A percentile compares a stretch with the other conserved stretches of the same genome.
phyloP scores from a whole-genome alignment of 2,329 filamentous ascomycete species.

The Cordyceps cicadae region DNA sequence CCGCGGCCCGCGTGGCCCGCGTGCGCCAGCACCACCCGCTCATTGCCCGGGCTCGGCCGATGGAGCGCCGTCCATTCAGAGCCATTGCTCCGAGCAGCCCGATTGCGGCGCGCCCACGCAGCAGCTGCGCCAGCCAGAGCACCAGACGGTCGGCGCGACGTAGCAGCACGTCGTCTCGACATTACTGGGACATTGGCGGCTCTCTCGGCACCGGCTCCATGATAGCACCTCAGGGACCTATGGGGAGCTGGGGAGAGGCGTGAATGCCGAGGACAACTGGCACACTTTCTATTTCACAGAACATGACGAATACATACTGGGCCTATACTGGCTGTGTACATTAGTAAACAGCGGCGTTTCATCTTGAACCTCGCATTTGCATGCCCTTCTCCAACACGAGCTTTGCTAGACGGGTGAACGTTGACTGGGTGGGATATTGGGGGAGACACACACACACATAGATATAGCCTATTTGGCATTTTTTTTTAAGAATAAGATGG shows the following conservation, averaged over 20 bases:
- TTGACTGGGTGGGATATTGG: background rate
- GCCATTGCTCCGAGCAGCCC: constrained; percentile 40
- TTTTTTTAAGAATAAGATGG: background rate
- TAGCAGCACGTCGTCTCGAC: constrained; percentile 64
- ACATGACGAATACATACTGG: background rate
- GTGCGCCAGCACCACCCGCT: constrained; percentile 87
- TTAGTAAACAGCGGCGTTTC: background rate
- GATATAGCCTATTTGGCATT: background rate
- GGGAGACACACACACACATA: background rate
- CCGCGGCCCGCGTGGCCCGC: constrained; percentile 68
- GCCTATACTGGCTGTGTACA: constrained; percentile 1
- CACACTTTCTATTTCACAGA: background rate
- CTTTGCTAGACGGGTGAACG: background rate
- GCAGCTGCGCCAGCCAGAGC: constrained; percentile 83
- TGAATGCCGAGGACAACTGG: constrained; percentile 22
- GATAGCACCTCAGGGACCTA: constrained; percentile 56
- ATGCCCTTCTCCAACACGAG: background rate
- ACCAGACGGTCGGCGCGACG: constrained; percentile 62
- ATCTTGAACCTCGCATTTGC: background rate
- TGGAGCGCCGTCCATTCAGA: constrained; percentile 51
- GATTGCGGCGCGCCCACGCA: constrained; percentile 38
- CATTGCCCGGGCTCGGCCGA: constrained; percentile 48
- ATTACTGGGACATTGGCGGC: constrained; percentile 88
- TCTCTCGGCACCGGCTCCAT: constrained; percentile 69
- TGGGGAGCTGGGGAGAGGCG: constrained; percentile 75